Conservation (phyloP, 2,329 filamentous ascomycete genomes). For the Sclerotinia spermophila region DNA sequence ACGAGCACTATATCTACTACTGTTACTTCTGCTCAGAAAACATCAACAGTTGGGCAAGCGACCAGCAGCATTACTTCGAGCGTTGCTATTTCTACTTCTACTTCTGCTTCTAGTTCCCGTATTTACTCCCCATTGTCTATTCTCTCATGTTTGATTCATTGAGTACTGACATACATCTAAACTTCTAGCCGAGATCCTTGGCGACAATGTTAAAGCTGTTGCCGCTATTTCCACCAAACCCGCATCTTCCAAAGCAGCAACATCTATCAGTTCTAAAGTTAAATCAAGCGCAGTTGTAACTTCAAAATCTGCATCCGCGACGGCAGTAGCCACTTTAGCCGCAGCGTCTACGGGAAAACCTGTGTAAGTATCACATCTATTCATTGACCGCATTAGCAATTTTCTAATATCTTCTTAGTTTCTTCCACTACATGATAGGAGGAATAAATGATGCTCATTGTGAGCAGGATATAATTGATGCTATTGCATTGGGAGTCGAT, state of each 20-base stretch:
- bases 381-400: too few species aligned
- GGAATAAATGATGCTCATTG: slow-evolving; percentile 21
- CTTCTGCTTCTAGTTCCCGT: background rate
- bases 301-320: background rate
- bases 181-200: background rate
- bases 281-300: background rate
- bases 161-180: background rate
- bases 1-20: background rate
- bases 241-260: background rate
- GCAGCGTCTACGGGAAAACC: slow-evolving; percentile 17
- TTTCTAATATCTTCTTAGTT: slow-evolving; percentile 1
- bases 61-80: background rate
- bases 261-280: background rate
- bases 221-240: background rate
- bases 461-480: slow-evolving; percentile 23
- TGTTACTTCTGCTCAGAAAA: background rate
- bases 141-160: background rate
- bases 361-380: slow-evolving; percentile 9
- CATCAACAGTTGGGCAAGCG: background rate
- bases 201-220: background rate
- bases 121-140: background rate
- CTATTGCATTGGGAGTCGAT: slow-evolving; percentile 22
- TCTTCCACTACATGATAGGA: slow-evolving; percentile 23
- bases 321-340: background rate
- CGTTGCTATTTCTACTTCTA: background rate